phyloP scores from a whole-genome alignment of 2,329 filamentous ascomycete genomes.

The Cordyceps javanica region DNA sequence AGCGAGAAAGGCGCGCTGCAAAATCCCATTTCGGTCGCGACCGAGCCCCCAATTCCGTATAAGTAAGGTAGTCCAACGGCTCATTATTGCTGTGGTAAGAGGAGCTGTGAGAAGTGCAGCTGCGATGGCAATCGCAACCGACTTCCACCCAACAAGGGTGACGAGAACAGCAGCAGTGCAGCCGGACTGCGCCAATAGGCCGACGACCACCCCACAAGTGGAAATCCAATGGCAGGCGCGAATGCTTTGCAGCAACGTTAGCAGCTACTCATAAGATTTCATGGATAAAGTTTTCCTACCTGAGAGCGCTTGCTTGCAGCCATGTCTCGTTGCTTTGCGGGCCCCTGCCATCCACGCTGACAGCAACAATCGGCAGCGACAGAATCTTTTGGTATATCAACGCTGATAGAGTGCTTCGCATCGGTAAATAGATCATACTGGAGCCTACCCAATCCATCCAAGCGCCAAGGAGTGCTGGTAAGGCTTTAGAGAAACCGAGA shows the following conservation, averaged over 20 bases:
- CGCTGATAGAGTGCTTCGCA: not conserved
- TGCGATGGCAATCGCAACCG: not conserved
- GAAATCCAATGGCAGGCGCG: not conserved
- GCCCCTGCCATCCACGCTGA: not conserved
- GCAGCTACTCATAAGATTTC: not conserved
- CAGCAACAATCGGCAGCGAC: not conserved
- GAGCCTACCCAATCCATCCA: not conserved
- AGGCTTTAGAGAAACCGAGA: not conserved
- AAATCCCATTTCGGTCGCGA: not conserved
- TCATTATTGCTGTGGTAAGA: not conserved
- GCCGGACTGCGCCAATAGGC: not conserved
- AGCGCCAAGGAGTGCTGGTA: not conserved
- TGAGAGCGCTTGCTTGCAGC: not conserved
- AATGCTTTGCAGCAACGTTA: not conserved
- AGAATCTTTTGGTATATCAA: not conserved
- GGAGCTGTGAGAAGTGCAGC: not conserved
- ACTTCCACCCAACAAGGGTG: not conserved
- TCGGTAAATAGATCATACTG: slow-evolving; percentile 1
- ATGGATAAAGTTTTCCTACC: not conserved
- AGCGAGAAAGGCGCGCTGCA: not conserved
- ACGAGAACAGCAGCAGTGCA: not conserved
- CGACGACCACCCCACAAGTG: not conserved
- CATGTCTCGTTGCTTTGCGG: not conserved
- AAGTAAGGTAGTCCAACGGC: not conserved
- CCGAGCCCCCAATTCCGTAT: not conserved